Base-by-base conservation (phyloP, 495 filamentous ascomycete genomes). In the Penicillium turbatum region DNA sequence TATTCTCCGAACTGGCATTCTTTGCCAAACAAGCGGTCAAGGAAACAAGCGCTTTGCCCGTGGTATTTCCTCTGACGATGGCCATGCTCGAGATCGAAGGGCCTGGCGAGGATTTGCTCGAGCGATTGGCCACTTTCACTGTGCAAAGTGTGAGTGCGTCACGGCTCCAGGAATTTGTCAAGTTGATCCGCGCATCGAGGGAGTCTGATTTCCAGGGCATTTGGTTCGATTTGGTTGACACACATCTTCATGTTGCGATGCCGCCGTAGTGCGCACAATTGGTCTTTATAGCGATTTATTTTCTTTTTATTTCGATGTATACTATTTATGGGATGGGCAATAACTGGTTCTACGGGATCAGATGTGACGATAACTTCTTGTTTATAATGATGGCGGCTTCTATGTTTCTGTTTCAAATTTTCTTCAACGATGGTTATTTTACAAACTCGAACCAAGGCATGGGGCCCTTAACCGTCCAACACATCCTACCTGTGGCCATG, bases 201-300 rank as follows among this genome's bases (percentile, higher is more conserved):
- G 34, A 59, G 11, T 56, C 57, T 30, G 61, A 55, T 17, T 67
- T 45, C 47, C 39, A 54, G 42, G 66, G 66, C 1, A 30, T 60
- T 6, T 64, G 61, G 61, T 69, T 67, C 54, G 66, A 69, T 35
- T 40, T 69, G 51, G 61, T 63, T 31, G 66, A 69, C 24, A 54
- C 52, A 31, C 51, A 66, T 48, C 58, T 66, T 37, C 51, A 59
- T 44, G 61, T 61, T 47, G 64, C 64, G 9, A 52, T 63, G 53
- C 63, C 63, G 12, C 63, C 63, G 19, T 66, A 59, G 37, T 15
- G 10, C 6, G 3, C 31, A 13, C 1, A 2, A 24, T 26, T 40
- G 19, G 29, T 32, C 7, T 19, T 11, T 31, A 30, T 37, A 16
- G 21, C 30, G 35, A 51, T 34, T 2, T 17, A 11, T 27, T 40